phyloP scores from a whole-genome alignment of 495 filamentous ascomycete species.

The Penicillium turbatum region DNA sequence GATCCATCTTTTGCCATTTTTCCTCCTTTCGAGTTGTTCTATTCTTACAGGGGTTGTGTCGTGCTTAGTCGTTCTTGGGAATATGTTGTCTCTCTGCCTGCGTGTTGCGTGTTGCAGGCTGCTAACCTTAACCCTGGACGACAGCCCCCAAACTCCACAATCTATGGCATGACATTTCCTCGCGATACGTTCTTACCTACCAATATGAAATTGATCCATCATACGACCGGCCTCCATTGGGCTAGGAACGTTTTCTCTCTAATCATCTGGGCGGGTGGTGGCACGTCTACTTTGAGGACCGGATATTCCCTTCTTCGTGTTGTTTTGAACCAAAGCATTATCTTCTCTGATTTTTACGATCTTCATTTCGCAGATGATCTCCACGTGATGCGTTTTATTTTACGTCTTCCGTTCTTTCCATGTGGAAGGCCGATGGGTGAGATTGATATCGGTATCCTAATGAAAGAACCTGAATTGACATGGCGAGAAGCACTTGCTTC shows the following conservation, averaged over 20 bases:
- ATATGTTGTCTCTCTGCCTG: not conserved
- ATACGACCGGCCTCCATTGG: slow-evolving; percentile 3
- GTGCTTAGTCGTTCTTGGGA: not conserved
- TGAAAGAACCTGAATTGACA: not conserved
- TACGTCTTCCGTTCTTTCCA: not conserved
- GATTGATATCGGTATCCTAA: not conserved
- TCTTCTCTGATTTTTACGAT: slow-evolving; percentile 1
- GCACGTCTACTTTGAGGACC: not conserved
- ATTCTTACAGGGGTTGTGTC: slow-evolving; percentile 6
- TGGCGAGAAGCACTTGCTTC: not conserved
- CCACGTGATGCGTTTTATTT: not conserved
- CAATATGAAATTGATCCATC: slow-evolving; percentile 14
- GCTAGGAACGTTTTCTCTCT: slow-evolving; percentile 4
- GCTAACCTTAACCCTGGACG: not conserved
- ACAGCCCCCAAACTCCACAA: not conserved
- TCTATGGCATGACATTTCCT: slow-evolving; percentile 7
- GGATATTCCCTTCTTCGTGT: not conserved
- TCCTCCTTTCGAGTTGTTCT: slow-evolving; percentile 5
- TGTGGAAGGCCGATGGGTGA: not conserved
- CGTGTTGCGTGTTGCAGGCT: not conserved
- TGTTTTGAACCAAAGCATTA: not conserved
- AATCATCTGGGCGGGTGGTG: not conserved
- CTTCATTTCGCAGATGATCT: not conserved
- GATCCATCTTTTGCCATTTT: slow-evolving; percentile 17
- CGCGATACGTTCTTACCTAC: slow-evolving; percentile 3